Evolutionary conservation across 1,139 yeast species (phyloP).

Genomic region (Pichia sp.): DNA sequence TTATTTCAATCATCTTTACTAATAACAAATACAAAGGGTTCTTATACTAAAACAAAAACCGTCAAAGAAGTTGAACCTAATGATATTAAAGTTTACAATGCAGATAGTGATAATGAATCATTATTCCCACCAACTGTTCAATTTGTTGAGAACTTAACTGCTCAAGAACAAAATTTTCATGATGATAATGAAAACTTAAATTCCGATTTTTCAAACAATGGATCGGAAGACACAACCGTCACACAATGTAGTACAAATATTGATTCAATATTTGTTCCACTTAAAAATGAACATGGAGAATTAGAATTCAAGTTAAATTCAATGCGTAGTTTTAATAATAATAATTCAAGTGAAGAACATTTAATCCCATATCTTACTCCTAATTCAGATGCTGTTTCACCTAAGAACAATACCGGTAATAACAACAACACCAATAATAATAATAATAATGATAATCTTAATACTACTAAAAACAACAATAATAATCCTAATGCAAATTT

Average conservation of each 20-base stretch:
- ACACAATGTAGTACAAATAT: slow-evolving; percentile 43
- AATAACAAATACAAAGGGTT: neutral
- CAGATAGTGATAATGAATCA: neutral
- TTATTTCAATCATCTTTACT: slow-evolving; percentile 2
- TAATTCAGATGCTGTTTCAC: slow-evolving; percentile 16
- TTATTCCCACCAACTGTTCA: neutral
- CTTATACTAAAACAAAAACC: neutral
- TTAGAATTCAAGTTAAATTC: slow-evolving; percentile 45
- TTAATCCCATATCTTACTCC: slow-evolving; percentile 17
- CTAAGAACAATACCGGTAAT: neutral
- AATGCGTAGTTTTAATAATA: neutral
- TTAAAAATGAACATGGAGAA: slow-evolving; percentile 48
- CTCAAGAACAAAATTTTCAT: neutral
- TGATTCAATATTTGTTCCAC: slow-evolving; percentile 44
- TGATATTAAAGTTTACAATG: neutral
- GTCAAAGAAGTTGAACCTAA: neutral
- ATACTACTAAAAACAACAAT: neutral
- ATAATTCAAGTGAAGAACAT: slow-evolving; percentile 4
- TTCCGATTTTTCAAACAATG: neutral
- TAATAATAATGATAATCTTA: slow-evolving; percentile 13
- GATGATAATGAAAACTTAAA: neutral
- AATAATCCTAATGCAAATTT: neutral
- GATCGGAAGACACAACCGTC: neutral
- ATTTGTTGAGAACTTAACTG: slow-evolving; percentile 1
- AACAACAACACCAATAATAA: slow-evolving; percentile 17